phyloP scores from a whole-genome alignment of 192 early-diverging fungal genomes.

The Linnemannia exigua region DNA sequence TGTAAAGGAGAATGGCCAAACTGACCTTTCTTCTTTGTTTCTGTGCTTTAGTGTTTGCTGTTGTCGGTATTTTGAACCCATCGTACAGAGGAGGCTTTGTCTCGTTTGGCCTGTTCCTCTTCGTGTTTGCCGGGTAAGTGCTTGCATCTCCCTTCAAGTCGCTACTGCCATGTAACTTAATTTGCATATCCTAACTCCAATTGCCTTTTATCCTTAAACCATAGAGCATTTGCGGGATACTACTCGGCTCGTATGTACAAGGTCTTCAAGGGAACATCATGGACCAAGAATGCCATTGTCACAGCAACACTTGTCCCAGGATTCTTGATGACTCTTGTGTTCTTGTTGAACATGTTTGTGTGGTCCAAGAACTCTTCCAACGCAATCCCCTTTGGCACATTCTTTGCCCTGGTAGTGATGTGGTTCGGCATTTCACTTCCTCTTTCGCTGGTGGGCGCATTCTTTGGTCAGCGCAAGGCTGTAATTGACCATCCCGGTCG shows the following conservation, averaged over 20 bases:
- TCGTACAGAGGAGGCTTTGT: constrained; percentile 77
- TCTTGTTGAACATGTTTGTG: constrained; percentile 88
- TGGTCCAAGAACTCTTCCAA: constrained; percentile 89
- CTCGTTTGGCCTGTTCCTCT: constrained; percentile 67
- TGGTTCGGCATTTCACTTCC: constrained; percentile 89
- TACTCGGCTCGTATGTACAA: constrained; percentile 80
- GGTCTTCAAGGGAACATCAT: constrained; percentile 76
- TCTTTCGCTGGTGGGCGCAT: constrained; percentile 86
- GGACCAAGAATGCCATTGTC: constrained; percentile 77
- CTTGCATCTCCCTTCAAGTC: not conserved
- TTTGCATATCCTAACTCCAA: not conserved
- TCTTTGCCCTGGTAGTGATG: constrained; percentile 80
- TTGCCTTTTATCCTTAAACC: not conserved
- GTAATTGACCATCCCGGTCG: constrained; percentile 90
- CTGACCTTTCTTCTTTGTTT: not conserved
- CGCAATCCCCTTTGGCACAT: constrained; percentile 92
- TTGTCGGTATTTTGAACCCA: constrained; percentile 72
- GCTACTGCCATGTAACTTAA: no score
- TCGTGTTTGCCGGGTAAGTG: constrained; percentile 65
- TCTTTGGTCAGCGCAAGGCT: constrained; percentile 83
- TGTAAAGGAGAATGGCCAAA: not conserved
- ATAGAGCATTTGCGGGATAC: constrained; percentile 71
- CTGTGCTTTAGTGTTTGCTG: constrained; percentile 59
- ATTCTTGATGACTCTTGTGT: constrained; percentile 70
- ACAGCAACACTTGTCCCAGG: constrained; percentile 73